A percentile compares a stretch with the other conserved stretches of the same genome.
These are phyloP conservation scores for Begonia loranthoides DNA, from an alignment of 306 rosid species.

Conservation along the genomic window DNA sequence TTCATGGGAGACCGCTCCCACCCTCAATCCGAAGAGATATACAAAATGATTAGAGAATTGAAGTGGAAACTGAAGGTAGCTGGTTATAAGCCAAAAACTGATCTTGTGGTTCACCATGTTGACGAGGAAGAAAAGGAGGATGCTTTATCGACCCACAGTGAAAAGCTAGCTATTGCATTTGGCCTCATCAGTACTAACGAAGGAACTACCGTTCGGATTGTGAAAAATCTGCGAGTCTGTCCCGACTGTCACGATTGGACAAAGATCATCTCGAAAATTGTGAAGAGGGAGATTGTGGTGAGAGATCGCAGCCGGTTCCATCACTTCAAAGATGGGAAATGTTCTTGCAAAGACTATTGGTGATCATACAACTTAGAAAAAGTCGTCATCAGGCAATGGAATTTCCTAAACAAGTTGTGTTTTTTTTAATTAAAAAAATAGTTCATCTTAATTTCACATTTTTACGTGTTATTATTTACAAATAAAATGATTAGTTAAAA, in stretches of 20 bases:
- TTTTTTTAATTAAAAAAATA: no score
- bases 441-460: no score
- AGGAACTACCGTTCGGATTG: slow-evolving; percentile 23
- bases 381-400: background rate
- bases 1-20: slow-evolving; percentile 24
- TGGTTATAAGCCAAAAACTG: slow-evolving; percentile 24
- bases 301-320: slow-evolving; percentile 26
- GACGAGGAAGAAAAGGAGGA: slow-evolving; percentile 32
- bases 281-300: slow-evolving; percentile 16
- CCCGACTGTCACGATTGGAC: slow-evolving; percentile 22
- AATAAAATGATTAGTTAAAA: no score
- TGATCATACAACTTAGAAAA: background rate
- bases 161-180: slow-evolving; percentile 25
- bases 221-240: slow-evolving; percentile 22
- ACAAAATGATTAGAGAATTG: slow-evolving; percentile 19
- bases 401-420: no score
- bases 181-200: slow-evolving; percentile 22
- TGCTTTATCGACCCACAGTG: slow-evolving; percentile 23
- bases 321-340: slow-evolving; percentile 15
- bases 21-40: slow-evolving; percentile 6
- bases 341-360: slow-evolving; percentile 27
- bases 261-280: slow-evolving; percentile 13
- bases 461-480: background rate
- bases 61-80: slow-evolving; percentile 19
- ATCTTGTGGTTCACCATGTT: slow-evolving; percentile 20